Evolutionary conservation across 768 basidiomycete species (phyloP).

Genomic region (Leccinellum albellum): DNA sequence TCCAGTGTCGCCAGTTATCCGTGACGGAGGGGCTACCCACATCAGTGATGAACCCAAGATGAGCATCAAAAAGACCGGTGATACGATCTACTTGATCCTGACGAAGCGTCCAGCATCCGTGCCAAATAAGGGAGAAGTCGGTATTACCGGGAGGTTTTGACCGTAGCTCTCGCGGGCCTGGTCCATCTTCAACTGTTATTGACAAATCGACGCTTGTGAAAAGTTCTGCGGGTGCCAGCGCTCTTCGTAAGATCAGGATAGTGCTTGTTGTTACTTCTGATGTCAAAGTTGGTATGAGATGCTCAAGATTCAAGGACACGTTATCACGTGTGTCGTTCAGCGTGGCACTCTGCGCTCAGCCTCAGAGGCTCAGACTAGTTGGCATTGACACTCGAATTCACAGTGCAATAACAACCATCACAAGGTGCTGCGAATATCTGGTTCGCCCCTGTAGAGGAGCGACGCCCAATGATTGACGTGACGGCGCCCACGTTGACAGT

Average conservation of each 20-base stretch:
- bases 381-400: not conserved
- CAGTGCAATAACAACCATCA: not conserved
- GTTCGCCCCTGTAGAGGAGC: not conserved
- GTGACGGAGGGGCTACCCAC: constrained; percentile 39
- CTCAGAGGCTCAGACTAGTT: not conserved
- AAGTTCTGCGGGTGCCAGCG: not conserved
- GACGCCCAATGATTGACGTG: not conserved
- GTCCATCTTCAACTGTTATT: constrained; percentile 10
- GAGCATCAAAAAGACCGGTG: constrained; percentile 52
- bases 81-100: constrained; percentile 77
- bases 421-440: not conserved
- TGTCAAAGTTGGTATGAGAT: not conserved
- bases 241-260: not conserved
- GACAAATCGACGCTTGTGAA: not conserved
- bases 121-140: not conserved
- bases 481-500: not conserved
- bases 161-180: constrained; percentile 40
- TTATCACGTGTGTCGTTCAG: not conserved
- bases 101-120: constrained; percentile 6
- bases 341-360: too few species aligned
- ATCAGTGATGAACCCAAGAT: constrained; percentile 62
- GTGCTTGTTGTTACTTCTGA: constrained; percentile 2
- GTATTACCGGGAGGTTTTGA: constrained; percentile 48
- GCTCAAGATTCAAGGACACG: not conserved
- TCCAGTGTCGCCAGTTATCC: not conserved